phyloP scores from a whole-genome alignment of 129 eudicot species.

The Saussurea involucrata region DNA sequence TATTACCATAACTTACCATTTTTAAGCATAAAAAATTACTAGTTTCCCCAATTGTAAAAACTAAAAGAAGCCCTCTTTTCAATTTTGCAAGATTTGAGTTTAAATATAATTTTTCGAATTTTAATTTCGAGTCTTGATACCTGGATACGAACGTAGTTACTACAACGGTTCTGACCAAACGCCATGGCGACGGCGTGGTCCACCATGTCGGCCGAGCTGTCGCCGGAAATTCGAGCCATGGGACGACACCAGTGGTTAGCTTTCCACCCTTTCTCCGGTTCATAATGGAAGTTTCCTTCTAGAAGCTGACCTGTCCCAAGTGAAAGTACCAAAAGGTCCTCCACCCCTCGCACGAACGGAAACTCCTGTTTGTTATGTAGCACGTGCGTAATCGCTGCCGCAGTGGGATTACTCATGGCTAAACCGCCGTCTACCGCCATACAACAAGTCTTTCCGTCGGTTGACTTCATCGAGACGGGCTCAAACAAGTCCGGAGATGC shows the following conservation, averaged over 20 bases:
- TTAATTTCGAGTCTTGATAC: constrained; percentile 28
- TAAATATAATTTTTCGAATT: not conserved
- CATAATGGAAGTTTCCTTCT: constrained; percentile 58
- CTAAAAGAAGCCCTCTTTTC: not conserved
- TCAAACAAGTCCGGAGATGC: constrained; percentile 73
- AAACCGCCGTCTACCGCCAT: constrained; percentile 84
- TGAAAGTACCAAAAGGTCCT: constrained; percentile 92
- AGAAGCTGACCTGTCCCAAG: constrained; percentile 76
- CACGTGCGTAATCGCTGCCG: constrained; percentile 96
- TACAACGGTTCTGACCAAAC: constrained; percentile 61
- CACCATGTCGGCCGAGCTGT: constrained; percentile 75
- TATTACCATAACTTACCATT: not conserved
- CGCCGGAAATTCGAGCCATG: constrained; percentile 78
- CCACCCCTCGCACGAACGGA: constrained; percentile 93
- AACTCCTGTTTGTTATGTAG: constrained; percentile 92
- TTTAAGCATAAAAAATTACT: not conserved
- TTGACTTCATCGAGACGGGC: constrained; percentile 78
- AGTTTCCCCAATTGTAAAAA: not conserved
- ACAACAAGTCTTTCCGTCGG: constrained; percentile 70
- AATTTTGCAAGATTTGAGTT: not conserved
- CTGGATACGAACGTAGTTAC: constrained; percentile 87
- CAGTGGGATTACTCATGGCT: constrained; percentile 92
- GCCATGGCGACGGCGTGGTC: constrained; percentile 97
- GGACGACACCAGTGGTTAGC: constrained; percentile 82
- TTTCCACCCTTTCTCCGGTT: constrained; percentile 72